Evolutionary conservation across 495 filamentous ascomycete genomes (phyloP), one percentile per base, ranked within the genome.

Genomic region (Neurospora sp.): DNA sequence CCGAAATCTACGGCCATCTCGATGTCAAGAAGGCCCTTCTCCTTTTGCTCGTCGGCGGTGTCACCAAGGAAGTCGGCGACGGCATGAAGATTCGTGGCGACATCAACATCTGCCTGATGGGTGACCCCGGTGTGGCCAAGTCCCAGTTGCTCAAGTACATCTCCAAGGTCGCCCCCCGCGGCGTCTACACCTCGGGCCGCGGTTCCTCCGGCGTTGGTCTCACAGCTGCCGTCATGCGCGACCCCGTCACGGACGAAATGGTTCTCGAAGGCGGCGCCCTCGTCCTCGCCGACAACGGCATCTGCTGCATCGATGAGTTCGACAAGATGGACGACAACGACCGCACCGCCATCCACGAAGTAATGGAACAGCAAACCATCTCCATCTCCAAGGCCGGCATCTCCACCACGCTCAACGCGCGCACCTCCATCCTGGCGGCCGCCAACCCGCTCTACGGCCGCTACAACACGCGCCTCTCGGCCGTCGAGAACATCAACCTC

Each of bases 361-460:
- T 99, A 40, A 99, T 99, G 96, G 96, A 99, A 78, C 96, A 99
- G 80, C 96, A 99, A 82, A 99, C 96, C 69, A 99, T 99, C 72
- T 97, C 93, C 71, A 98, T 99, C 75, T 97, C 94, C 75, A 99
- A 99, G 85, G 96, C 96, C 20, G 96, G 96, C 73, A 99, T 99
- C 80, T 96, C 89, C 59, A 99, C 96, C 14, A 94, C 94, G 0
- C 88, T 99, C 44, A 99, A 99, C 78, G 96, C 96, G 3, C 91
- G 96, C 68, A 97, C 96, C 16, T 96, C 96, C 0, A 98, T 99
- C 78, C 88, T 99, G n/a, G 96, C 96, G 2, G 96, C 96, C 14
- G 96, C 96, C 72, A 99, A 99, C 85, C 96, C 96, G 68, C 88
- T 99, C 12, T 99, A 98, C 77, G 96, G 96, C 69, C 93, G 96